phyloP scores from a whole-genome alignment of 2,329 filamentous ascomycete genomes.

The Arthroderma sp. region DNA sequence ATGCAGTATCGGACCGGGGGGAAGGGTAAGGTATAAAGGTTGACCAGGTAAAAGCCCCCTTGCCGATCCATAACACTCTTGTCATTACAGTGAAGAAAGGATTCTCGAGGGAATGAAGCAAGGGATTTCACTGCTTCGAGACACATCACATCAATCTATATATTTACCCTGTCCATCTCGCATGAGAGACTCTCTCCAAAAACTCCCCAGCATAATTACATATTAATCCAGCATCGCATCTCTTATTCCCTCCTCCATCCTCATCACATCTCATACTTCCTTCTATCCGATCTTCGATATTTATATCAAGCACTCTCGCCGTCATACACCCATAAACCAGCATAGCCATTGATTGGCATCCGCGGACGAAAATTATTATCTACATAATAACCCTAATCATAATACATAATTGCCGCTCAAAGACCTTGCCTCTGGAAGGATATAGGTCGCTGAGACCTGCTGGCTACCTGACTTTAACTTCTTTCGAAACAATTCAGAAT shows the following conservation, averaged over 20 bases:
- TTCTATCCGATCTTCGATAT: background rate
- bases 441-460: background rate
- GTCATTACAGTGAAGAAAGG: background rate
- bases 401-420: background rate
- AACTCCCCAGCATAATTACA: background rate
- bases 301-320: background rate
- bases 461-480: background rate
- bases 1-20: conserved; percentile 5
- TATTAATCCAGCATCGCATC: background rate
- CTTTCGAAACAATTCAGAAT: background rate
- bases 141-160: conserved; percentile 1
- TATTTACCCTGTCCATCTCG: background rate
- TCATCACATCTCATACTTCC: background rate
- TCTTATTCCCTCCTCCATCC: background rate
- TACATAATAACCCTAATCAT: background rate
- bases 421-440: background rate
- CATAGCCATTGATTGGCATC: conserved; percentile 3
- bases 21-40: background rate
- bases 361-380: background rate
- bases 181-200: background rate
- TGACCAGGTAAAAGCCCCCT: background rate
- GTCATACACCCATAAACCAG: background rate
- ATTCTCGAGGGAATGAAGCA: background rate
- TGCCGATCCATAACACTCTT: background rate
- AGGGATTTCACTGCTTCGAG: background rate